Conservation (phyloP, 2,329 filamentous ascomycete species). For the Talaromyces sp. region DNA sequence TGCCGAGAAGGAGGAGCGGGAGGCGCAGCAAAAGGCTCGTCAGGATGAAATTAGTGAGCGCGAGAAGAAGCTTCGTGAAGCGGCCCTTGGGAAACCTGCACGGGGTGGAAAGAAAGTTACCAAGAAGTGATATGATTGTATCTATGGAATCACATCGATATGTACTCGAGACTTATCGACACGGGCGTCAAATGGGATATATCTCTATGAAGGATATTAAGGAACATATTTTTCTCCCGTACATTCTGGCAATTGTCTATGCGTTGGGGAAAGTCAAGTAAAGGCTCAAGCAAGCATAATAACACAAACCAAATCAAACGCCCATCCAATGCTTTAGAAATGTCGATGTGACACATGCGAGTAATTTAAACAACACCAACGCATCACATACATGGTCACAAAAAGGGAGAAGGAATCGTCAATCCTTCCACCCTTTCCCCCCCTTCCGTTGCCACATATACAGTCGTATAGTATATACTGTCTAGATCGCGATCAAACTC, state of each 20-base stretch:
- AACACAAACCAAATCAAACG: background rate
- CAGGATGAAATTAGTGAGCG: constrained; percentile 33
- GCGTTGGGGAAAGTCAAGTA: background rate
- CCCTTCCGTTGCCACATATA: background rate
- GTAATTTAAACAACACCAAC: background rate
- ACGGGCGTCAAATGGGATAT: background rate
- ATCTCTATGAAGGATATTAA: background rate
- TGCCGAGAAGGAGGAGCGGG: constrained; percentile 60
- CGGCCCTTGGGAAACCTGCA: constrained; percentile 33
- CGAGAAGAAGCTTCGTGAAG: constrained; percentile 40
- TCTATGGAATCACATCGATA: background rate
- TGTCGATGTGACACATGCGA: background rate
- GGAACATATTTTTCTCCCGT: background rate
- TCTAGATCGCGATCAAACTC: constrained; percentile 33
- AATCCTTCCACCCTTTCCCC: background rate
- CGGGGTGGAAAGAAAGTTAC: constrained; percentile 28
- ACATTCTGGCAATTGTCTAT: background rate
- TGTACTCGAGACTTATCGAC: background rate
- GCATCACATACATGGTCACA: background rate
- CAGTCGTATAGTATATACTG: background rate
- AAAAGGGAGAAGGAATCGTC: background rate
- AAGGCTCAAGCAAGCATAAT: background rate
- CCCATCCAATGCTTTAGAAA: background rate
- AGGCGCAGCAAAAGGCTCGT: constrained; percentile 38
- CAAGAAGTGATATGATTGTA: constrained; percentile 26